Evolutionary conservation across 371 early-diverging fungal genomes (phyloP).

Genomic region (Saksenaea oblongispora): DNA sequence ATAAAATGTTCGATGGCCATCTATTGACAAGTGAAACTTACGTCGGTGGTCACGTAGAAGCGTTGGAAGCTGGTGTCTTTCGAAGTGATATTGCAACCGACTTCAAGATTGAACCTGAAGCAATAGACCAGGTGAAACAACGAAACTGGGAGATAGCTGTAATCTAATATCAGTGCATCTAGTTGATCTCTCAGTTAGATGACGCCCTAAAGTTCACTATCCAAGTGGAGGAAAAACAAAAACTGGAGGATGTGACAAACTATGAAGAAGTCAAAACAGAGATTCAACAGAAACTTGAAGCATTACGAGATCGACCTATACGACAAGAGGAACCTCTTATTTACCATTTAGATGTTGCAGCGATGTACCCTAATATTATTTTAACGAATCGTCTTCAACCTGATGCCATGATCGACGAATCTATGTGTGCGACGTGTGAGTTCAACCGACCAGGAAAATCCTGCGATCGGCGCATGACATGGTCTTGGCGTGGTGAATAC

Average conservation of each 20-base stretch:
- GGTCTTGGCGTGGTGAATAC: slow-evolving; percentile 99
- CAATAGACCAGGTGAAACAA: slow-evolving; percentile 63
- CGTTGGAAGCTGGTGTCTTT: slow-evolving; percentile 98
- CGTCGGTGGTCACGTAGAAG: slow-evolving; percentile 99
- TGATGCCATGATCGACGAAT: slow-evolving; percentile 93
- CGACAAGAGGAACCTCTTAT: slow-evolving; percentile 87
- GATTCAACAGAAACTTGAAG: slow-evolving; percentile 52
- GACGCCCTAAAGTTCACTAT: slow-evolving; percentile 89
- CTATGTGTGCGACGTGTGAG: slow-evolving; percentile 94
- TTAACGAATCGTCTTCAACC: slow-evolving; percentile 99
- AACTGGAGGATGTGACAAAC: slow-evolving; percentile 70
- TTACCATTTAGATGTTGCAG: slow-evolving; percentile 99
- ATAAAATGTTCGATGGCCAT: slow-evolving; percentile 89
- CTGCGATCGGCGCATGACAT: slow-evolving; percentile 96
- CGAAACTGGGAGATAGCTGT: background rate
- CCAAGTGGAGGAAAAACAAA: slow-evolving; percentile 76
- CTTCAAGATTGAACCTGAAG: slow-evolving; percentile 82
- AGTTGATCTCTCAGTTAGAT: slow-evolving; percentile 91
- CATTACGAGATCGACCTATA: slow-evolving; percentile 73
- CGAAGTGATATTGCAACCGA: slow-evolving; percentile 94
- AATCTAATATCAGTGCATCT: slow-evolving; percentile 2
- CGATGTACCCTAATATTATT: slow-evolving; percentile 99
- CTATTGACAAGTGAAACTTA: slow-evolving; percentile 96
- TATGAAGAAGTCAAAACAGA: slow-evolving; percentile 71
- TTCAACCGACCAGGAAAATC: slow-evolving; percentile 84